Conservation (phyloP, 768 basidiomycete genomes). For the Rhizopogon sp. region DNA sequence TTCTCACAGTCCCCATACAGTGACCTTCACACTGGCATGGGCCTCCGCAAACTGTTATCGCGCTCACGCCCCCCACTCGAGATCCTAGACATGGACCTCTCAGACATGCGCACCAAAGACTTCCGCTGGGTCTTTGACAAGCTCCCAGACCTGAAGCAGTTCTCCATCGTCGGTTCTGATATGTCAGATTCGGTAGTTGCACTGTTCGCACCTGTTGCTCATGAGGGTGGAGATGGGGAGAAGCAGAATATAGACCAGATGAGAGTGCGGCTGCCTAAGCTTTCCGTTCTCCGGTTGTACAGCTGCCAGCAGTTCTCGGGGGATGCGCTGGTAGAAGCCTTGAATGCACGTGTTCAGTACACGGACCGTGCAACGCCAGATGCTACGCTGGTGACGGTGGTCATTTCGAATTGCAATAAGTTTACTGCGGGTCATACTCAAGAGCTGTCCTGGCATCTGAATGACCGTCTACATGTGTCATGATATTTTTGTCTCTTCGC, state of each 20-base stretch:
- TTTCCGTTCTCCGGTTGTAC: constrained; percentile 47
- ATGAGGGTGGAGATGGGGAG: neutral
- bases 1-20: constrained; percentile 75
- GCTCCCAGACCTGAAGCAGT: constrained; percentile 49
- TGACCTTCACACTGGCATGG: constrained; percentile 78
- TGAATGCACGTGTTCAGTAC: constrained; percentile 42
- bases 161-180: constrained; percentile 74
- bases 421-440: constrained; percentile 15
- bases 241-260: constrained; percentile 6
- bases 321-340: constrained; percentile 46
- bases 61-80: constrained; percentile 60
- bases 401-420: constrained; percentile 19
- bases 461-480: constrained; percentile 20
- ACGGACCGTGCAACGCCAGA: constrained; percentile 28
- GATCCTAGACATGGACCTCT: constrained; percentile 72
- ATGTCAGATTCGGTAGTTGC: constrained; percentile 71
- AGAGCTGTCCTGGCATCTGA: constrained; percentile 22
- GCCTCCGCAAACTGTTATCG: constrained; percentile 57
- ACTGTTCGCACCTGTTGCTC: constrained; percentile 44
- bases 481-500: neutral
- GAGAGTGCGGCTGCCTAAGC: constrained; percentile 48
- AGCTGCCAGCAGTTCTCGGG: constrained; percentile 65
- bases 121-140: constrained; percentile 64
- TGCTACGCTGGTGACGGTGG: constrained; percentile 20
- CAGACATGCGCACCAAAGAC: constrained; percentile 82